A percentile compares a stretch with the other conserved stretches of the same genome.
Evolutionary conservation across 1,284 basidiomycete genomes (phyloP).

Genomic region (Stereum hirsutum): DNA sequence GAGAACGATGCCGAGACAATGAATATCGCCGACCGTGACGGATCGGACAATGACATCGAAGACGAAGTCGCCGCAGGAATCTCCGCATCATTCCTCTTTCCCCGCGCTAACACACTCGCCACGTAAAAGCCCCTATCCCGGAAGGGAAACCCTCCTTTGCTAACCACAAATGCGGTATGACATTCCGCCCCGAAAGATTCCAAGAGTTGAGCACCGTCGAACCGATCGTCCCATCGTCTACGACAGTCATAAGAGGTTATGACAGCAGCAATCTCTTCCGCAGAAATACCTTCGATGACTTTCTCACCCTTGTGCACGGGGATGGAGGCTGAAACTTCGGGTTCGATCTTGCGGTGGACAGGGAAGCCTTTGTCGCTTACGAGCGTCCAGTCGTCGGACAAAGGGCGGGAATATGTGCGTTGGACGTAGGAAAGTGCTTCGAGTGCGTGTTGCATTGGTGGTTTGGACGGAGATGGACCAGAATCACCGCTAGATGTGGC

Average conservation of each 20-base stretch:
- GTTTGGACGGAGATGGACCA: slow-evolving; percentile 41
- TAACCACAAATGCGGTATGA: slow-evolving; percentile 59
- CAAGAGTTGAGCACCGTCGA: slow-evolving; percentile 62
- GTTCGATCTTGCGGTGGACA: slow-evolving; percentile 68
- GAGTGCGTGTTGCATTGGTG: slow-evolving; percentile 69
- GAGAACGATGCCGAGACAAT: slow-evolving; percentile 74
- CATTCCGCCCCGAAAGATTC: slow-evolving; percentile 79
- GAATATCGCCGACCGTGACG: slow-evolving; percentile 62
- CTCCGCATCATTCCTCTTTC: slow-evolving; percentile 18
- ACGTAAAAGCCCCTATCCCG: slow-evolving; percentile 83
- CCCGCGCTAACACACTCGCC: slow-evolving; percentile 67
- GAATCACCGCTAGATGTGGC: slow-evolving; percentile 31
- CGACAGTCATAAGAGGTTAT: slow-evolving; percentile 67
- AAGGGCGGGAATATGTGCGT: slow-evolving; percentile 55
- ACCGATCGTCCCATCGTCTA: slow-evolving; percentile 79
- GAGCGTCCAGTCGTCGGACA: slow-evolving; percentile 69
- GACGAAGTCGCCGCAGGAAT: slow-evolving; percentile 22
- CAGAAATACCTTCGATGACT: slow-evolving; percentile 91
- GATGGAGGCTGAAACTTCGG: slow-evolving; percentile 74
- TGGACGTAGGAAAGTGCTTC: slow-evolving; percentile 76
- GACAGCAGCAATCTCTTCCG: slow-evolving; percentile 80
- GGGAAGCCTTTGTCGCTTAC: slow-evolving; percentile 77
- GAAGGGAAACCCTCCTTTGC: slow-evolving; percentile 84
- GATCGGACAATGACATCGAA: too few relatives aligned
- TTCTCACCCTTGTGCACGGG: slow-evolving; percentile 87